Conservation (phyloP, 805 yeast species). For the Pachysolen tannophilus region DNA sequence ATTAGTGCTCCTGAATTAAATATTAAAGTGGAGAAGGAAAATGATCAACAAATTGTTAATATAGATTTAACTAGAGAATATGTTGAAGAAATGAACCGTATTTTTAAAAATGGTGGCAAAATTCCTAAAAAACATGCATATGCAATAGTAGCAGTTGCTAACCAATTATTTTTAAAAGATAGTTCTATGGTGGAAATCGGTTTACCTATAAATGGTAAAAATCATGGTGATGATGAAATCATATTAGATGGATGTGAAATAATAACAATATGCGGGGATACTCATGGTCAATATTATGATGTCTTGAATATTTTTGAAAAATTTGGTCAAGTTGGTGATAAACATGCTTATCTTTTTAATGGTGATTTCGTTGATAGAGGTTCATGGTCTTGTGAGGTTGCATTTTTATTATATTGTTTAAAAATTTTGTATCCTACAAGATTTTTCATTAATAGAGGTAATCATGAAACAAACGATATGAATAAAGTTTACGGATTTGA, state of each 20-base stretch:
- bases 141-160: conserved; percentile 70
- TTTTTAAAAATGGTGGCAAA: conserved; percentile 66
- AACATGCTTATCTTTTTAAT: conserved; percentile 78
- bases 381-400: conserved; percentile 97
- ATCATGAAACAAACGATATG: conserved; percentile 96
- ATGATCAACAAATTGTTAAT: conserved; percentile 25
- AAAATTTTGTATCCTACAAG: conserved; percentile 68
- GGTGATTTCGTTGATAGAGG: conserved; percentile 99
- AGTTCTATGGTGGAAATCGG: conserved; percentile 69
- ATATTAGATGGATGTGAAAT: conserved; percentile 28
- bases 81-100: conserved; percentile 53
- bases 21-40: conserved; percentile 26
- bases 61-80: conserved; percentile 45
- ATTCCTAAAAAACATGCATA: conserved; percentile 79
- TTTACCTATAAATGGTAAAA: conserved; percentile 24
- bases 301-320: conserved; percentile 68
- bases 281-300: conserved; percentile 95
- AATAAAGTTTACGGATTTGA: conserved; percentile 94
- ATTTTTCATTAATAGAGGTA: conserved; percentile 82
- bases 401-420: conserved; percentile 66
- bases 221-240: conserved; percentile 45
- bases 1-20: conserved; percentile 54
- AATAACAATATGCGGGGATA: conserved; percentile 91
- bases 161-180: conserved; percentile 56
- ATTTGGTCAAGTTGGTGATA: conserved; percentile 62